A percentile compares a stretch with the other conserved stretches of the same genome.
Evolutionary conservation across 106 monocot genomes (phyloP).

Genomic region (Dendrobium nobile): DNA sequence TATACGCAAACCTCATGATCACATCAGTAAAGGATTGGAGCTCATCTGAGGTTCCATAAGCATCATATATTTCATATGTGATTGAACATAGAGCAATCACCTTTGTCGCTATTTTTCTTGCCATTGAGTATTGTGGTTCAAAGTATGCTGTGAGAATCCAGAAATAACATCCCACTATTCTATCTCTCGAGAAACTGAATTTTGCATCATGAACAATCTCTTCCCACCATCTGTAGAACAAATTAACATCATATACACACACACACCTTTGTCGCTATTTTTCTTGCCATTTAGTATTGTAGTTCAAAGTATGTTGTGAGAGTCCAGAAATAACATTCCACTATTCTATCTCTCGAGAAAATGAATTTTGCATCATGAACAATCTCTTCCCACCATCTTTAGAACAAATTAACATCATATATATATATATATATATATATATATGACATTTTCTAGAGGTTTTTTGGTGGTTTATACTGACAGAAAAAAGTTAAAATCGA

Average conservation of each 20-base stretch:
- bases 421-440: too few relatives aligned
- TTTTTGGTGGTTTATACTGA: too few relatives aligned
- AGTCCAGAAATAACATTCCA: slow-evolving; percentile 16
- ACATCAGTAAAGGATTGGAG: slow-evolving; percentile 7
- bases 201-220: neutral
- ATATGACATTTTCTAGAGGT: too few relatives aligned
- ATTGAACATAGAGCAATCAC: neutral
- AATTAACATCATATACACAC: neutral
- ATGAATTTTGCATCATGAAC: neutral
- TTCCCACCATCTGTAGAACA: slow-evolving; percentile 10
- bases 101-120: slow-evolving; percentile 10
- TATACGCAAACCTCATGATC: neutral
- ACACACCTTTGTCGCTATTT: neutral
- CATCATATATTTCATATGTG: slow-evolving; percentile 7
- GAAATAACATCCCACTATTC: slow-evolving; percentile 12
- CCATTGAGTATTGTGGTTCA: slow-evolving; percentile 9
- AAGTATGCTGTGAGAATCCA: slow-evolving; percentile 11
- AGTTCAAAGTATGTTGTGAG: slow-evolving; percentile 13
- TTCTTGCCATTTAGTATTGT: neutral
- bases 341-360: slow-evolving; percentile 9
- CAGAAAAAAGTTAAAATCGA: too few relatives aligned
- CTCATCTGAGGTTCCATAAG: slow-evolving; percentile 20
- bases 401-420: neutral
- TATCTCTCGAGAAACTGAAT: slow-evolving; percentile 6
- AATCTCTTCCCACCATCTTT: slow-evolving; percentile 16